These are phyloP conservation scores for Pyronema omphalodes DNA, from an alignment of 495 filamentous ascomycete species.

Conservation along the genomic window DNA sequence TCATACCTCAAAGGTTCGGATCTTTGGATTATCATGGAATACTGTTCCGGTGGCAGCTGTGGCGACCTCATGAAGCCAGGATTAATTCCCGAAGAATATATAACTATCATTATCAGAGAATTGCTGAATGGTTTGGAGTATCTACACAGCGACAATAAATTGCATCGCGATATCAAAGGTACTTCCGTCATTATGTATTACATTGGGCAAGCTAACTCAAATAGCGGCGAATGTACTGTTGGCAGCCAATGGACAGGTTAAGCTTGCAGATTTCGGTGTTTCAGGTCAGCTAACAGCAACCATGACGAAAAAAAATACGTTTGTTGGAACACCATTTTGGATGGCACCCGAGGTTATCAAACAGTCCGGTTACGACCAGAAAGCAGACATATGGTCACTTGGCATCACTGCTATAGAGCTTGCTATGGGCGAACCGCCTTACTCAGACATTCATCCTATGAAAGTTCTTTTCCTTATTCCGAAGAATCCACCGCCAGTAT, in stretches of 20 bases:
- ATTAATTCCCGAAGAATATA: conserved; percentile 70
- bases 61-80: conserved; percentile 93
- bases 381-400: conserved; percentile 94
- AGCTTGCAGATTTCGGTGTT: conserved; percentile 94
- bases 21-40: conserved; percentile 99
- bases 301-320: conserved; percentile 93
- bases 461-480: conserved; percentile 97
- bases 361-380: conserved; percentile 90
- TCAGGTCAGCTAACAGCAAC: conserved; percentile 93
- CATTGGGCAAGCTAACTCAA: not conserved
- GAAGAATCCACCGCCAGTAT: conserved; percentile 65
- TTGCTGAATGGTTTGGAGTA: conserved; percentile 82
- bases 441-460: conserved; percentile 87
- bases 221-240: conserved; percentile 73
- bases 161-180: conserved; percentile 85
- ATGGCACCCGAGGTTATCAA: conserved; percentile 99
- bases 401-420: conserved; percentile 94
- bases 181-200: not conserved
- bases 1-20: conserved; percentile 89
- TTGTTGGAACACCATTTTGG: conserved; percentile 98
- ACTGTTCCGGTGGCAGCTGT: conserved; percentile 80
- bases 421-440: conserved; percentile 78
- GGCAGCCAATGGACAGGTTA: conserved; percentile 75
- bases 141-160: conserved; percentile 83
- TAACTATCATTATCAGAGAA: conserved; percentile 87